Conservation (phyloP, 805 yeast genomes). For the Candida chauliodis region DNA sequence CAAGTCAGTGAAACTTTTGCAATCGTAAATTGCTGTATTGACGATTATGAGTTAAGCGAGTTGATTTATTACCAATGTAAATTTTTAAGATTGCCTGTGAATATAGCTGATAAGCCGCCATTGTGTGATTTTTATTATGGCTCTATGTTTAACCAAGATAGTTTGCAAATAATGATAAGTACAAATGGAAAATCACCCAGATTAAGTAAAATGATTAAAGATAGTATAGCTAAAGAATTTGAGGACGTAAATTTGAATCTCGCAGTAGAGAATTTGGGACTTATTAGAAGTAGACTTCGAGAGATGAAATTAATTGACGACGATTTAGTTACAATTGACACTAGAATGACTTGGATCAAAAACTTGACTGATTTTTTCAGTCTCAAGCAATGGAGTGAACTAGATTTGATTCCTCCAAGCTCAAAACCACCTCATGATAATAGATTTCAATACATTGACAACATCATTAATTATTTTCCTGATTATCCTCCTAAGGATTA, state of each 20-base stretch:
- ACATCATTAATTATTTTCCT: constrained; percentile 48
- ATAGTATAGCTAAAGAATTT: constrained; percentile 51
- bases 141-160: constrained; percentile 67
- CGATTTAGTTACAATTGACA: constrained; percentile 48
- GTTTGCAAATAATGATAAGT: constrained; percentile 74
- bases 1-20: constrained; percentile 48
- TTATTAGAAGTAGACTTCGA: constrained; percentile 50
- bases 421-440: constrained; percentile 13
- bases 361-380: constrained; percentile 57
- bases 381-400: constrained; percentile 56
- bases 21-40: constrained; percentile 70
- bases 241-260: constrained; percentile 45
- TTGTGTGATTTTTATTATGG: constrained; percentile 86
- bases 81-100: constrained; percentile 53
- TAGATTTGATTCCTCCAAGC: constrained; percentile 27
- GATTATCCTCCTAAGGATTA: constrained; percentile 41
- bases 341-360: constrained; percentile 71
- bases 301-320: constrained; percentile 40
- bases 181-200: constrained; percentile 83
- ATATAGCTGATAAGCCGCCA: constrained; percentile 82
- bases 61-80: constrained; percentile 51
- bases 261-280: constrained; percentile 60
- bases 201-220: constrained; percentile 51
- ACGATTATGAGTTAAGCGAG: constrained; percentile 59
- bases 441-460: constrained; percentile 27